These are phyloP conservation scores for Cladophialophora yegresii DNA, from an alignment of 2,329 filamentous ascomycete genomes.

Conservation along the genomic window DNA sequence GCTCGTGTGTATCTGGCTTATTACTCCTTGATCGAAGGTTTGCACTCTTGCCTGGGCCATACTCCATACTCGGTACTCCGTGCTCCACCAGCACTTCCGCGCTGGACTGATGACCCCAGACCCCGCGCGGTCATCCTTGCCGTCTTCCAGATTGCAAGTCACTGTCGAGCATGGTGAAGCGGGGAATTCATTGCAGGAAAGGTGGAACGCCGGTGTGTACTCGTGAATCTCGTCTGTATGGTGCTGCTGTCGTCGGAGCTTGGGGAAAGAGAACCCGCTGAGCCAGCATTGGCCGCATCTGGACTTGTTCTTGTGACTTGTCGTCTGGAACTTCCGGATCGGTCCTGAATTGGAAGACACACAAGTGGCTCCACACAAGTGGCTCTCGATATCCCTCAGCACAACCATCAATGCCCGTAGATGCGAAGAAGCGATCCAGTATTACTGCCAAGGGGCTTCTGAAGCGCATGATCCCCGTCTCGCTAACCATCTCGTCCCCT, in stretches of 20 bases:
- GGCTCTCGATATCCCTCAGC: background rate
- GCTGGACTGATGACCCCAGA: background rate
- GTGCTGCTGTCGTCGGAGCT: background rate
- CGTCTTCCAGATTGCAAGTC: background rate
- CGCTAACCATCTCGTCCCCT: background rate
- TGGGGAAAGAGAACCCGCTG: background rate
- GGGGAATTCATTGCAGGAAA: background rate
- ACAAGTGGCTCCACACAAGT: no score
- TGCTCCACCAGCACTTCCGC: background rate
- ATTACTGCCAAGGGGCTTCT: background rate
- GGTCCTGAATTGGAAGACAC: background rate
- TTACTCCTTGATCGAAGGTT: background rate
- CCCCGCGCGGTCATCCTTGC: background rate
- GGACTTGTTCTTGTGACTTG: slow-evolving; percentile 1
- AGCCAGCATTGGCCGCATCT: background rate
- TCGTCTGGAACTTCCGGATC: slow-evolving; percentile 1
- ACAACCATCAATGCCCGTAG: background rate
- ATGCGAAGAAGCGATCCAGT: background rate
- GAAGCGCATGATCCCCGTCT: background rate
- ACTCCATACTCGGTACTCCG: no score
- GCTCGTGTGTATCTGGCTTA: background rate
- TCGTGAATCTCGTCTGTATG: background rate
- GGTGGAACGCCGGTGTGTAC: background rate
- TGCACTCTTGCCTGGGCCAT: background rate
- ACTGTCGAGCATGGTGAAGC: background rate